A percentile compares a stretch with the other conserved stretches of the same genome.
These are phyloP conservation scores for Monosporozyma yasuniensis DNA, from an alignment of 805 yeast species.

Conservation along the genomic window DNA sequence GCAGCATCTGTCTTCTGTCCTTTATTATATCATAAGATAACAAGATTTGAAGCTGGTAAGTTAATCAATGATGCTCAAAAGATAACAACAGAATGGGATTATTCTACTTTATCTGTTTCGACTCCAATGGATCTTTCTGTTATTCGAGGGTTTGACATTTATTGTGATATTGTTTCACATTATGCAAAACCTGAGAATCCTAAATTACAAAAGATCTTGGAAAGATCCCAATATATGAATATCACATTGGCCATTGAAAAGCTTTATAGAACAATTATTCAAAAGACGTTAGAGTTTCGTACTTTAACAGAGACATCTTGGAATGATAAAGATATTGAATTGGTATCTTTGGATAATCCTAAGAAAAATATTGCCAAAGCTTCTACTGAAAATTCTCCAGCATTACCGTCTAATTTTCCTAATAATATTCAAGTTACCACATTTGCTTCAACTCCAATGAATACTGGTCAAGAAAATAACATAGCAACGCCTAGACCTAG, in stretches of 20 bases:
- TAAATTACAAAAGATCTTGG: slow-evolving; percentile 3
- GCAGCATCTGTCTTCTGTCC: slow-evolving; percentile 5
- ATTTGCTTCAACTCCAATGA: neutral
- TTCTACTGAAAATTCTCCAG: neutral
- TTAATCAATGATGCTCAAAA: neutral
- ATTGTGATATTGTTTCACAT: slow-evolving; percentile 9
- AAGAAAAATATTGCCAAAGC: neutral
- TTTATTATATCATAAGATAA: slow-evolving; percentile 5
- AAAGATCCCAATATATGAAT: slow-evolving; percentile 10
- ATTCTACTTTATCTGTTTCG: neutral
- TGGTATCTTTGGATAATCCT: neutral
- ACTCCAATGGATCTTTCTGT: neutral
- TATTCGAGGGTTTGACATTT: slow-evolving; percentile 4
- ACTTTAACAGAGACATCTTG: slow-evolving; percentile 12
- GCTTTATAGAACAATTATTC: slow-evolving; percentile 12
- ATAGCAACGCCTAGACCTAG: too few relatives aligned
- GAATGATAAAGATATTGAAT: slow-evolving; percentile 3
- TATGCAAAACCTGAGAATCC: slow-evolving; percentile 5
- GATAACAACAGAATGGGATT: slow-evolving; percentile 2
- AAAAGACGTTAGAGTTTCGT: slow-evolving; percentile 16
- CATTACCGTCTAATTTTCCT: neutral
- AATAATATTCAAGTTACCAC: neutral
- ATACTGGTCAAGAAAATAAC: neutral
- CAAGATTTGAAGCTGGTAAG: slow-evolving; percentile 2
- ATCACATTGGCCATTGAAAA: slow-evolving; percentile 9